Base-by-base conservation (phyloP, 2,329 filamentous ascomycete genomes). In the Colletotrichum plurivorum region DNA sequence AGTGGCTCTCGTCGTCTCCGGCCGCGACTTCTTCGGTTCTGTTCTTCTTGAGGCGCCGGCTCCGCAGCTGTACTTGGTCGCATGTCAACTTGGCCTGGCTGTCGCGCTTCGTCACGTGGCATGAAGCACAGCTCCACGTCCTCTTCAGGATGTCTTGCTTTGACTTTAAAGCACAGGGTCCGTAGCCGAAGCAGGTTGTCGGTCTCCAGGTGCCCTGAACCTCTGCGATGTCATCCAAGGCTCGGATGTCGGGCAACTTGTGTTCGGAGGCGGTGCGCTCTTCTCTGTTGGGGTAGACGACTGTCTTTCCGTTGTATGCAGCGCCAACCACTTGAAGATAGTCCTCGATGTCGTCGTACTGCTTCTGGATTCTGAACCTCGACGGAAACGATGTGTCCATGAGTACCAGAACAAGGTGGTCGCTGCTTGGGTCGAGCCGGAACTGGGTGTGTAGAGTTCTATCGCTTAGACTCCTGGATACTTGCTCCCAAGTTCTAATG, bases 311-410 rank as follows among this genome's bases (percentile, higher is more conserved):
- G 55, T 48, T 48, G 55, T 31, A 48, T 10, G 20, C 45, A 16
- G 56, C 16, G 27, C 45, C 45, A 18, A 36, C 15, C 9, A 51
- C 56, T n/a, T 51, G 56, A 2, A 59, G 20, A 59, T 59, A 59
- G 10, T 49, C 56, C 13, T 59, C 56, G 15, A 59, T 59, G 22
- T 36, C n/a, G 31, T 25, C 56, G 3, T 59, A 59, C 18, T 59
- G 56, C 9, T 15, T n/a, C 18, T 39, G 16, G 3, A 59, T 59
- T 2, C n/a, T 9, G 20, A 16, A 39, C 12, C 45, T 51, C 10
- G 15, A 20, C 8, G 56, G 56, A 51, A 59, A 59, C 12, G 43
- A 45, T 16, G 56, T 59, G 27, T 59, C 56, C 43, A 59, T 59
- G 4, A 59, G 56, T 7, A 36, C n/a, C 10, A 59, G 9, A 22